Evolutionary conservation across 2,329 filamentous ascomycete species (phyloP), one percentile per base, ranked within the genome.

Genomic region (Botrytis fabae): DNA sequence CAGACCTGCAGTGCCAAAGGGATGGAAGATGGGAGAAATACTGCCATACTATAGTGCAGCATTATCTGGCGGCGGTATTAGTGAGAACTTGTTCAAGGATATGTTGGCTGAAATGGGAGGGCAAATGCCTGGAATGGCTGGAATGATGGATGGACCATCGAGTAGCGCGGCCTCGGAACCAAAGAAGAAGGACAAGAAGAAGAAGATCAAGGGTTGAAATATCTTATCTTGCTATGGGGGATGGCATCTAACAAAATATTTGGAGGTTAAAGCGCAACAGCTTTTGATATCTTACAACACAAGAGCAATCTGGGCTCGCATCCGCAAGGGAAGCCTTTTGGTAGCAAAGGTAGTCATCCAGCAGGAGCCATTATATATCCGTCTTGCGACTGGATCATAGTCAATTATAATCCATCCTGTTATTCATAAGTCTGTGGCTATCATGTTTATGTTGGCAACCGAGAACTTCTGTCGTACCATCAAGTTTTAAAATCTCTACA

Each of bases 81-180:
- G 90, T 75, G 96, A 99, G 82, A 97, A 98, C 80, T 89, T 98
- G 75, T 90, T 98, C 80, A 94, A 96, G 85, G 95, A 98, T 78
- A 97, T 98, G 87, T 97, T 98, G 95, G 91, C 90, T 80, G 94
- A 97, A 84, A 97, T 98, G 93, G 85, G 87, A 75, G 77, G 42
- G 63, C 74, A 28, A 75, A 81, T 85, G 78, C 82, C 82, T 8
- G 83, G 83, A 7, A 80, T 83, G 78, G 81, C 82, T 6, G 80
- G 80, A 63, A 78, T 78, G 80, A 82, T 84, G 76, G 69, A 81
- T 82, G 78, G 78, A 75, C 71, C 71, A 35, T 78, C 73, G 9
- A 79, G 76, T 40, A 76, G 72, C 9, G 74, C 77, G 9, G 80
- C 82, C 65, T 75, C 64, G 72, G 84, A 83, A 79, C 83, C 82